Evolutionary conservation across 2,329 filamentous ascomycete genomes (phyloP), one percentile per base, ranked within the genome.

Genomic region (Zalaria sp.): DNA sequence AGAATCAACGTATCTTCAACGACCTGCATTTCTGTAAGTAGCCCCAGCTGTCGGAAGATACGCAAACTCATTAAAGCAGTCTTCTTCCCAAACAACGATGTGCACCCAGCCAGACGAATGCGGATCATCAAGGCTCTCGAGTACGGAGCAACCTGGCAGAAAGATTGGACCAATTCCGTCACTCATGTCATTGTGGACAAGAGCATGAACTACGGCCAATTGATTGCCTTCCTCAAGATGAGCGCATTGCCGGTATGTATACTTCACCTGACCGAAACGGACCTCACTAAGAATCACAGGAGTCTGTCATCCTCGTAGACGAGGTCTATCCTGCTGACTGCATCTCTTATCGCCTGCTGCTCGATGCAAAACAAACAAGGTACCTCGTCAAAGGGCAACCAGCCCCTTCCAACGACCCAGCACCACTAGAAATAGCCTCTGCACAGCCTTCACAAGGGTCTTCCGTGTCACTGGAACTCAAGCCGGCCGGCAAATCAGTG

Each of bases 171-270:
- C 27, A 51, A 57, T 0, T 34, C 55, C 25, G 73, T 91, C 10
- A 93, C 82, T 1, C 85, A 94, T 61, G 65, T 93, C 38, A 71
- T 96, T 44, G 79, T 86, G 2, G 88, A 95, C 54, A 80, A 77
- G 48, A 62, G 62, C 1, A 62, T 91, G 39, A 64, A 64, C 1
- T 88, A 78, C 53, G 60, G 68, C 3, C 74, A 87, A 43, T 65
- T 93, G 5, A 57, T 79, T 42, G 65, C 61, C 7, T 68, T 73
- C 46, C 55, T 86, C 3, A 68, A 70, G 43, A 27, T 66, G 4
- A 58, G 66, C 3, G 48, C 50, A 2, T 51, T 77, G 38, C 69
- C 74, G 25, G 69, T 71, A 49, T 52, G 67, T 58, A 25, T 38
- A 11, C 8, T 27, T n/a, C 25, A 35, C 9, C 10, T 25, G 18